Base-by-base conservation (phyloP, 805 yeast species). In the Cyberlindnera nakhonratchasimensis region DNA sequence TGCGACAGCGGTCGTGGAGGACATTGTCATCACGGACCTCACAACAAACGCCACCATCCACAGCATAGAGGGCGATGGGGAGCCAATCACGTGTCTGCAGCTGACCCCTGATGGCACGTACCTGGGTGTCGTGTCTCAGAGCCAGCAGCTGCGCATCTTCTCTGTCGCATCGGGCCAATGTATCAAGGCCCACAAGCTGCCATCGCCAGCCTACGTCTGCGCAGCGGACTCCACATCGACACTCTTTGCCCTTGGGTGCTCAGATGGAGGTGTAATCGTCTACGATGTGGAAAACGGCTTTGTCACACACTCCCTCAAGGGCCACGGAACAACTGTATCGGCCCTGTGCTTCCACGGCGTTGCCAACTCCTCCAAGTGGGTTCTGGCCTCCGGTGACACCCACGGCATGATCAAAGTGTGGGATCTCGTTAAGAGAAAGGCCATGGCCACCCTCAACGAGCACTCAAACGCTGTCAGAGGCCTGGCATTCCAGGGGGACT, bases 271-370 rank as follows among this genome's bases (percentile, higher is more conserved):
- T 31, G 84, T 90, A 14, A 80, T 86, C 34, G 95, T 93, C 1
- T 89, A 95, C 83, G 99, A 93, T 62, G 74, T 93, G 28, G 90
- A 80, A 50, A 89, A 89, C 26, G 90, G 93, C 1, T 87, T 75
- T 51, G 77, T 84, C 3, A 93, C 99, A 0, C 99, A 93, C 63
- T 80, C 87, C 12, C 73, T 93, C 43, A 84, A 86, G 61, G 98
- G 99, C 1, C 99, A 93, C 61, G 95, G 96, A 17, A 82, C 93
- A 11, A 84, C 95, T 2, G 73, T 91, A 30, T 82, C 95, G 34
- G 78, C 93, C 4, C 62, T 91, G 42, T 65, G 67, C 35, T 88
- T 93, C 61, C 74, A 74, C 58, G 97, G 97, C 10, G 79, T 79
- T 47, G 66, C 79, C 32, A 83, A 86, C 50, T 70, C 81, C 3